Evolutionary conservation across 306 rosid species (phyloP), one percentile per base, ranked within the genome.

Genomic region (Quercus aquifolioides): DNA sequence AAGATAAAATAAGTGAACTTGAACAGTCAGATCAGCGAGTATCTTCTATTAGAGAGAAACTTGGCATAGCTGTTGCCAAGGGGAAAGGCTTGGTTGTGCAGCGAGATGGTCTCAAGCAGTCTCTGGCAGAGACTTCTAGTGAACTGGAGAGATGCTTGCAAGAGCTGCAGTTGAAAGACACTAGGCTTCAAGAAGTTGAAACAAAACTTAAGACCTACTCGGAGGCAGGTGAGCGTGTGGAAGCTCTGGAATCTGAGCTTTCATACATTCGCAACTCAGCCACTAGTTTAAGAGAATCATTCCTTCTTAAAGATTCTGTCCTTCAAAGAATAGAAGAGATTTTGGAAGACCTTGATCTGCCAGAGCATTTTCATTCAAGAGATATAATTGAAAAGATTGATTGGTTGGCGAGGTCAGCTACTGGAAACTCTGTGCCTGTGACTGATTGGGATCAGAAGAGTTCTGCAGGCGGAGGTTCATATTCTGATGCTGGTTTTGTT

Each of bases 251-350:
- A 82, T 91, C 99, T 15, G 99, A 96, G 88, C 96, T 96, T 82
- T 96, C 93, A 35, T 96, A 96, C 84, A 96, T 96, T 76, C 99
- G 99, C 76, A 96, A 96, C 87, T 96, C 98, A 49, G 90, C 99
- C 71, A 96, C 94, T 80, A 94, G 93, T 69, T 85, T 96, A 80
- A 87, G 99, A 82, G 99, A 96, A 91, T 96, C 99, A 13, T 96
- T 96, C 86, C 98, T 96, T 83, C 96, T 89, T 52, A 96, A 96
- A 84, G 99, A 96, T 87, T 96, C 99, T 72, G 87, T 85, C 73
- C 98, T 96, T 82, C 99, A 96, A 91, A 89, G 97, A 83, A 93
- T 96, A 85, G 99, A 96, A 86, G 99, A 96, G 90, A 87, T 93
- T 79, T 79, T 96, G 76, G 99, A 96, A 82, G 98, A 91, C 83